Evolutionary conservation across 164 flowering plant species (phyloP).

Genomic region (Vitis riparia): DNA sequence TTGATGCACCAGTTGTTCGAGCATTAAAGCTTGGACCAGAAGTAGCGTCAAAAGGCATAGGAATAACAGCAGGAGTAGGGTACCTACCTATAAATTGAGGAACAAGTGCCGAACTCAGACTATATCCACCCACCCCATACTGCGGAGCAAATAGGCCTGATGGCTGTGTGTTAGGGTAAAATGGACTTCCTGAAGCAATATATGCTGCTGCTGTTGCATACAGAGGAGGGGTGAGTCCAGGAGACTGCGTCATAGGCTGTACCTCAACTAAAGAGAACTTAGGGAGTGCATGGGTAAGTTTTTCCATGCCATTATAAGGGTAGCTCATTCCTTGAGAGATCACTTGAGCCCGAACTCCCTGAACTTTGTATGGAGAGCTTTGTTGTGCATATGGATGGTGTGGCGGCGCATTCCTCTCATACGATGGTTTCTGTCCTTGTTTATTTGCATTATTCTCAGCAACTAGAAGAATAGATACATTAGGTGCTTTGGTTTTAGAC

Average conservation of each 20-base stretch:
- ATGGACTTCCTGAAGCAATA: slow-evolving; percentile 57
- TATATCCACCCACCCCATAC: slow-evolving; percentile 61
- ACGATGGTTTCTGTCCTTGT: slow-evolving; percentile 22
- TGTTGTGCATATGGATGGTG: slow-evolving; percentile 29
- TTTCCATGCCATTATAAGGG: slow-evolving; percentile 29
- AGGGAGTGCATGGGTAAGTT: slow-evolving; percentile 28
- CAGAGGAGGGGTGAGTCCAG: slow-evolving; percentile 55
- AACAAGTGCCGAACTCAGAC: slow-evolving; percentile 41
- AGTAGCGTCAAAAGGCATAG: slow-evolving; percentile 49
- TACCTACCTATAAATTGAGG: slow-evolving; percentile 74
- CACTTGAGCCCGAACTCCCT: slow-evolving; percentile 30
- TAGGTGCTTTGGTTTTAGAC: slow-evolving; percentile 31
- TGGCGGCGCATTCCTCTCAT: slow-evolving; percentile 27
- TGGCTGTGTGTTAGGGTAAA: slow-evolving; percentile 57
- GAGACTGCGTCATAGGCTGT: slow-evolving; percentile 50
- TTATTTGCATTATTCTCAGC: slow-evolving; percentile 12
- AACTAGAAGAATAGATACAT: slow-evolving; percentile 23
- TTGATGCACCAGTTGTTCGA: slow-evolving; percentile 32
- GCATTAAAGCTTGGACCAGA: slow-evolving; percentile 41
- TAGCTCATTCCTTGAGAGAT: slow-evolving; percentile 33
- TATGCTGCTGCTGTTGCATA: slow-evolving; percentile 70
- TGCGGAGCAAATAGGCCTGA: slow-evolving; percentile 60
- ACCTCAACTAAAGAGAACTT: slow-evolving; percentile 43
- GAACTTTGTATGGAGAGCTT: slow-evolving; percentile 25
- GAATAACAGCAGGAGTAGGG: slow-evolving; percentile 44